Evolutionary conservation across 2,329 filamentous ascomycete genomes (phyloP).

Genomic region (Macroventuria anomochaeta): DNA sequence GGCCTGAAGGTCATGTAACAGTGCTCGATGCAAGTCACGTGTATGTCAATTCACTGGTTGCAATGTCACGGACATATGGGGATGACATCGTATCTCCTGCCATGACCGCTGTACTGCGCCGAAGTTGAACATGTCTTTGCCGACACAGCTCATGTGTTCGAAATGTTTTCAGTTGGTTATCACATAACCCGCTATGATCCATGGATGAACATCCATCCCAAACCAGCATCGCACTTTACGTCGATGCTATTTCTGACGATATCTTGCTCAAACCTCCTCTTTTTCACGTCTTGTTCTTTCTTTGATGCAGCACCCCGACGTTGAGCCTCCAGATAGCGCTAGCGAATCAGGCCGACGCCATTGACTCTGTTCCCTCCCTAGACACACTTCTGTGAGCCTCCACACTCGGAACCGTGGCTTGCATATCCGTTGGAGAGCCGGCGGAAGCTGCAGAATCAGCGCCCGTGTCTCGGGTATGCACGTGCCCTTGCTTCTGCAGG

Average conservation of each 20-base stretch:
- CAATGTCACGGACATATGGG: background rate
- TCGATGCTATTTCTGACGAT: no score
- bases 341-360: background rate
- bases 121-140: background rate
- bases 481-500: slow-evolving; percentile 1
- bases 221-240: no score
- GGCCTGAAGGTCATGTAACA: background rate
- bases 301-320: background rate
- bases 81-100: background rate
- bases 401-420: background rate
- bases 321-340: background rate
- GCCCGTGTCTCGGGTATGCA: slow-evolving; percentile 8
- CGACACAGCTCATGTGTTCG: background rate
- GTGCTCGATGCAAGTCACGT: background rate
- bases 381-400: background rate
- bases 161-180: no score
- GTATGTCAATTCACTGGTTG: background rate
- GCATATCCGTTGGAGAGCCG: slow-evolving; percentile 31
- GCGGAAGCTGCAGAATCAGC: slow-evolving; percentile 1
- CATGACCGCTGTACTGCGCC: background rate
- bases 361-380: background rate
- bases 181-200: no score
- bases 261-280: background rate
- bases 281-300: background rate
- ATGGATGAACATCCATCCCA: no score